These are phyloP conservation scores for Rosa lucieae DNA, from an alignment of 306 rosid species.

Conservation along the genomic window DNA sequence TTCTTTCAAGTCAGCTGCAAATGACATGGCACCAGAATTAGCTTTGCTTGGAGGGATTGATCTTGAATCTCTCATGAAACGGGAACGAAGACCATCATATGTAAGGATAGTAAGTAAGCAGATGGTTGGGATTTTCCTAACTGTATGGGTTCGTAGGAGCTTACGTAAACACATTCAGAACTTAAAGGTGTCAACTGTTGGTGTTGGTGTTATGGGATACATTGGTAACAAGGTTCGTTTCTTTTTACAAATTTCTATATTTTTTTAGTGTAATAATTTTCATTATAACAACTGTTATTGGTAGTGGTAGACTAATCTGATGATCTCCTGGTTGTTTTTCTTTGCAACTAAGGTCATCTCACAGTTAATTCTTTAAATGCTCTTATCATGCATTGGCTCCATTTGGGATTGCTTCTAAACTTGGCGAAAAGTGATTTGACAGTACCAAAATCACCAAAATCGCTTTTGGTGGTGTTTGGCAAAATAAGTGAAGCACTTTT, in stretches of 20 bases:
- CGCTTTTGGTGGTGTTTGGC: neutral
- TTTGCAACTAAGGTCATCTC: neutral
- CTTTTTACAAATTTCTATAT: conserved; percentile 15
- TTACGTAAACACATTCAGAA: conserved; percentile 89
- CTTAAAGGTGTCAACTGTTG: conserved; percentile 83
- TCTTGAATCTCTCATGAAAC: conserved; percentile 74
- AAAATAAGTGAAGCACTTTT: neutral
- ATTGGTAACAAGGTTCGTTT: conserved; percentile 88
- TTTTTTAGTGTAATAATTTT: neutral
- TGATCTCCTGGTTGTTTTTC: neutral
- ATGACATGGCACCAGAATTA: conserved; percentile 47
- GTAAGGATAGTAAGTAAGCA: conserved; percentile 92
- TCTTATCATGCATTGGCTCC: neutral
- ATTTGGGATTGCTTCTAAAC: neutral
- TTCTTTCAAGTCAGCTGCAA: conserved; percentile 57
- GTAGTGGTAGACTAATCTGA: neutral
- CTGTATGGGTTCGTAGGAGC: conserved; percentile 86
- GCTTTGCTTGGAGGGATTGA: conserved; percentile 67
- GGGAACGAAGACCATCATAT: conserved; percentile 67
- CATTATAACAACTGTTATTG: conserved; percentile 1
- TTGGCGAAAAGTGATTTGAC: neutral
- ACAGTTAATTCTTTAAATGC: neutral
- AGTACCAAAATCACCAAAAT: neutral
- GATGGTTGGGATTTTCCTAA: conserved; percentile 91
- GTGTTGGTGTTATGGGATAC: conserved; percentile 98